Percentiles rank a stretch among this genome's conserved stretches.
phyloP scores from a whole-genome alignment of 441 rosid genomes.

The Jatropha podagrica region DNA sequence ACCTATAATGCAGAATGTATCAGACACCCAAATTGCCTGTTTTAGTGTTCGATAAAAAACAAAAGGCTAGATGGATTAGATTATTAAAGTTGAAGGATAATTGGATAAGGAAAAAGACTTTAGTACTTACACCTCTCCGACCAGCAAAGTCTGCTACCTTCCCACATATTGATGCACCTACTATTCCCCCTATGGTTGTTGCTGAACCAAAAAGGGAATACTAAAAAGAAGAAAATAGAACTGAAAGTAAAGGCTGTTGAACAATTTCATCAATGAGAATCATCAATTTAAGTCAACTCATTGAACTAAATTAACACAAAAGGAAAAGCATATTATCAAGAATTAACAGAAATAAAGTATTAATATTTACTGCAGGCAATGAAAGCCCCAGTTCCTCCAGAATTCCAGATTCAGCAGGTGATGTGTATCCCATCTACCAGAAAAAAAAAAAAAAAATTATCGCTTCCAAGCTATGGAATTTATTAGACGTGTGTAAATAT shows the following conservation, averaged over 20 bases:
- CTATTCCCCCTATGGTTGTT: neutral
- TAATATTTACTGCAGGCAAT: conserved; percentile 41
- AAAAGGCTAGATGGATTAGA: neutral
- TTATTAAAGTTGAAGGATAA: no score
- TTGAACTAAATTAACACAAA: neutral
- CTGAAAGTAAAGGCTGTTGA: no score
- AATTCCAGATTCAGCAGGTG: conserved; percentile 63
- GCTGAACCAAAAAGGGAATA: neutral
- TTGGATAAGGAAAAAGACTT: neutral
- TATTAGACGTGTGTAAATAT: neutral
- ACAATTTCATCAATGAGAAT: no score
- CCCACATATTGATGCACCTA: neutral
- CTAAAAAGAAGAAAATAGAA: neutral
- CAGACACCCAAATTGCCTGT: neutral
- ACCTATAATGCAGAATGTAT: neutral
- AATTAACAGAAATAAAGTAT: neutral
- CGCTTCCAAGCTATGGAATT: no score
- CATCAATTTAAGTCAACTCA: no score
- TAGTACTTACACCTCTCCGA: neutral
- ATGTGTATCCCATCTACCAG: conserved; percentile 46
- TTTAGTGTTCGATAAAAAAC: neutral
- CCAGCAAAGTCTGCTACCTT: neutral
- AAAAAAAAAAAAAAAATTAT: no score
- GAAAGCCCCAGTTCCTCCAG: conserved; percentile 56
- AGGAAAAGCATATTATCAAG: neutral